Conservation (phyloP, 2,329 filamentous ascomycete genomes). For the Monosporascus sp. region DNA sequence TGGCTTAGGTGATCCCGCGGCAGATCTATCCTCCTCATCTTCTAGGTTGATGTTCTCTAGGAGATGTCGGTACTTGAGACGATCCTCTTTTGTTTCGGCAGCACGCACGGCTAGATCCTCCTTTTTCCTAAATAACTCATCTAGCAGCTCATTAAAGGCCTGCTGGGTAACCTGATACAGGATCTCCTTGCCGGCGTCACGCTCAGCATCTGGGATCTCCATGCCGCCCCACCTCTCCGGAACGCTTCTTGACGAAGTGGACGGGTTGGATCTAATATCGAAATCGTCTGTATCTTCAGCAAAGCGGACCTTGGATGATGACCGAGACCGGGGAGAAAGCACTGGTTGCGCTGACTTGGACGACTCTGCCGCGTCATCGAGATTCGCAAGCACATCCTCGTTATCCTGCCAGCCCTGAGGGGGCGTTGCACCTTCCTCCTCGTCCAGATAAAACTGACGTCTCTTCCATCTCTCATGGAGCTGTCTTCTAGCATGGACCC, state of each 20-base stretch:
- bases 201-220: slow-evolving; percentile 73
- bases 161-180: slow-evolving; percentile 89
- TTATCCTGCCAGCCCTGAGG: slow-evolving; percentile 59
- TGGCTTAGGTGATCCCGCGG: slow-evolving; percentile 3
- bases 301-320: slow-evolving; percentile 75
- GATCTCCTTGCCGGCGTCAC: slow-evolving; percentile 80
- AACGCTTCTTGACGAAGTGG: slow-evolving; percentile 65
- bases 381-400: slow-evolving; percentile 47
- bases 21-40: slow-evolving; percentile 20
- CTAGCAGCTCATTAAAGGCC: slow-evolving; percentile 86
- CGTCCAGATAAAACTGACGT: slow-evolving; percentile 75
- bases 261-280: slow-evolving; percentile 65
- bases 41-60: slow-evolving; percentile 38
- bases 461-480: slow-evolving; percentile 70
- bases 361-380: slow-evolving; percentile 33
- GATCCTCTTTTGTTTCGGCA: slow-evolving; percentile 54
- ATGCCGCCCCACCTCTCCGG: slow-evolving; percentile 73
- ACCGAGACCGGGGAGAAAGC: slow-evolving; percentile 55
- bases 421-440: slow-evolving; percentile 69
- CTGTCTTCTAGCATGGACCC: slow-evolving; percentile 39
- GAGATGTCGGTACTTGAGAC: slow-evolving; percentile 49
- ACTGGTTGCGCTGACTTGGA: slow-evolving; percentile 36
- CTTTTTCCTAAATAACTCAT: slow-evolving; percentile 74
- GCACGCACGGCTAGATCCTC: slow-evolving; percentile 72
- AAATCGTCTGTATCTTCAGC: slow-evolving; percentile 65